Evolutionary conservation across 2,329 filamentous ascomycete species (phyloP).

Genomic region (Esteya vermicola): DNA sequence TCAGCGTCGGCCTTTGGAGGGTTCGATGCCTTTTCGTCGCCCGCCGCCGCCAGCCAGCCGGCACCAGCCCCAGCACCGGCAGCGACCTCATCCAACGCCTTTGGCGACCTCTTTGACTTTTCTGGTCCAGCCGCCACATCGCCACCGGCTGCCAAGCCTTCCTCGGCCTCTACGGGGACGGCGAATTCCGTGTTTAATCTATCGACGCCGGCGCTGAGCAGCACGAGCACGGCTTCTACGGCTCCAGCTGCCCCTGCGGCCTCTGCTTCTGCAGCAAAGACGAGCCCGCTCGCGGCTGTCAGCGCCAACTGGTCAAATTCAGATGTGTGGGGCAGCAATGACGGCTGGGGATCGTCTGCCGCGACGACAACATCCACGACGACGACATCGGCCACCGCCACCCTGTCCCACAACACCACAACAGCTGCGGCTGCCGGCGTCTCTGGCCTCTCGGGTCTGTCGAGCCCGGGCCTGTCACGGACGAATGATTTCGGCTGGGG

Average conservation of each 20-base stretch:
- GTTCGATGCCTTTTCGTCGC: conserved; percentile 9
- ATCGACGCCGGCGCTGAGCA: conserved; percentile 36
- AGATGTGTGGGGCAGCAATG: conserved; percentile 74
- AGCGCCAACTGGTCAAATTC: conserved; percentile 29
- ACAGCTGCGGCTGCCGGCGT: not conserved
- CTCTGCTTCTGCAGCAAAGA: no score
- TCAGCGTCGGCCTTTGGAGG: conserved; percentile 34
- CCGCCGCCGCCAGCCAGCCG: conserved; percentile 18
- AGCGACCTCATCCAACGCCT: conserved; percentile 36
- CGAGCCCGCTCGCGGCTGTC: conserved; percentile 20
- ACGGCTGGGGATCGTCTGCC: conserved; percentile 64
- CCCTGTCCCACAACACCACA: no score
- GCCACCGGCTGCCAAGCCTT: conserved; percentile 27
- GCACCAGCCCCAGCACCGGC: conserved; percentile 12
- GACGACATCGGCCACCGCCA: not conserved
- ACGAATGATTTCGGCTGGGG: conserved; percentile 51
- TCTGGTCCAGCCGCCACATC: conserved; percentile 33
- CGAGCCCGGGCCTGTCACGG: conserved; percentile 28
- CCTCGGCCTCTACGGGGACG: conserved; percentile 20
- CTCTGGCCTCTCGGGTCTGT: conserved; percentile 46
- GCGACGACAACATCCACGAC: conserved; percentile 28
- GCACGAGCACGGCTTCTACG: conserved; percentile 25
- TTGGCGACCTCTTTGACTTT: conserved; percentile 75
- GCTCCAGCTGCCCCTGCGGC: conserved; percentile 25
- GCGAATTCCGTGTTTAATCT: conserved; percentile 69